Base-by-base conservation (phyloP, 352 stramenopile species). In the Achlya hypogyna region DNA sequence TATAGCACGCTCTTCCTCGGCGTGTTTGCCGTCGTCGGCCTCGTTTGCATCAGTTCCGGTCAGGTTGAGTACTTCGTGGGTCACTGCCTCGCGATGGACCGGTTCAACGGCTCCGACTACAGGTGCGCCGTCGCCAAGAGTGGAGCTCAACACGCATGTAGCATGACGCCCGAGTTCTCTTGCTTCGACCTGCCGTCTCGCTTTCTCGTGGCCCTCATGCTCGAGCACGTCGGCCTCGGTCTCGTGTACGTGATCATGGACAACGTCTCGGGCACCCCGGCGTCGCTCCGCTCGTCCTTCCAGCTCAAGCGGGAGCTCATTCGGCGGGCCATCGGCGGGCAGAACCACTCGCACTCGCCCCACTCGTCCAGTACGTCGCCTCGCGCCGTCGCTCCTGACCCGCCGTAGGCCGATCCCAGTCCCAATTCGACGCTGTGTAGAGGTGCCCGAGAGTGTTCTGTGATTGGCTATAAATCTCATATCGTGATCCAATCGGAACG, bases 251-350 rank as follows among this genome's bases (percentile, higher is more conserved):
- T 91, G 47, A 68, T 94, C 27, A 86, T 78, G 73, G 85, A 94
- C 65, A 91, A 86, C 62, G 88, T 92, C 49, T 89, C 82, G 29
- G 79, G 90, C 67, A 92, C 81, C 0, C 85, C 85, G 18, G 75
- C 79, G 20, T 83, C 79, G 8, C 81, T 93, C 6, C 80, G 83
- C 20, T 88, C 81, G 27, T 91, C 78, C 3, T 93, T 93, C 68
- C 80, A 93, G 65, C 76, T 83, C 4, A 94, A 94, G 52, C 91
- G 91, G 34, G 85, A 94, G 69, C 74, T 92, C 18, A 91, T 94
- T 51, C 77, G 83, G 62, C 79, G 83, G 51, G 83, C 83, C n/a
- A 88, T 94, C n/a, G 89, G 81, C 52, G 82, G 81, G 0, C 25
- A 58, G 25, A 49, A 34, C 51, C 42, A 67, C 42, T 27, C 60